Base-by-base conservation (phyloP, 768 basidiomycete genomes). In the Amanita exitialis region DNA sequence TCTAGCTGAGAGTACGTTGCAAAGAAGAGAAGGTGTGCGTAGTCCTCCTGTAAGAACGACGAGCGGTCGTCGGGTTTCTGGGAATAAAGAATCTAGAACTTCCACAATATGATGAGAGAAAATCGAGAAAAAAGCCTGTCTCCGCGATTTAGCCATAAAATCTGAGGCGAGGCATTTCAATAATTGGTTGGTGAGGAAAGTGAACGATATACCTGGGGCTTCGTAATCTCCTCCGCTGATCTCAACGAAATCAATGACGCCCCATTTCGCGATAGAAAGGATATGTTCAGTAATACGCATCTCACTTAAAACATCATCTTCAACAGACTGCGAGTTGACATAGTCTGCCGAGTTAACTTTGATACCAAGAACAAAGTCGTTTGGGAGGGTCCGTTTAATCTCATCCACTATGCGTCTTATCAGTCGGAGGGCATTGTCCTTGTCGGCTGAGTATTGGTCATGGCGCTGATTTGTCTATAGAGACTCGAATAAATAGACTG, bases 171-270 rank as follows among this genome's bases (percentile, higher is more conserved):
- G 18, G 2, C 2, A 25, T 23, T 7, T 36, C 23, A 37, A 9
- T 34, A 41, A n/a, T 6, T 18, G 12, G 5, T 36, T 52, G 21
- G 28, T 16, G 18, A 35, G 12, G 21, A 25, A 28, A n/a, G 6
- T 25, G 36, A 20, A 6, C 4, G 15, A 58, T 72, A 15, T 57
- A 84, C 90, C 78, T 57, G 86, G 84, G 15, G 73, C 77, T 59
- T 90, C 87, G 57, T 94, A 95, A 61, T 84, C 82, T 0, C 91
- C 91, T 1, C 91, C 91, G 50, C 84, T 89, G 53, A 95, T 78
- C 64, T 95, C 91, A 46, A 95, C 79, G 59, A 91, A 86, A 62
- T 95, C 91, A 4, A 94, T 59, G 15, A 68, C 65, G 1, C 74
- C 73, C 81, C 88, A 89, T 35, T 63, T 61, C 0, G 83, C 77